Conservation (phyloP, 768 basidiomycete species). For the Leucocoprinus sp. region DNA sequence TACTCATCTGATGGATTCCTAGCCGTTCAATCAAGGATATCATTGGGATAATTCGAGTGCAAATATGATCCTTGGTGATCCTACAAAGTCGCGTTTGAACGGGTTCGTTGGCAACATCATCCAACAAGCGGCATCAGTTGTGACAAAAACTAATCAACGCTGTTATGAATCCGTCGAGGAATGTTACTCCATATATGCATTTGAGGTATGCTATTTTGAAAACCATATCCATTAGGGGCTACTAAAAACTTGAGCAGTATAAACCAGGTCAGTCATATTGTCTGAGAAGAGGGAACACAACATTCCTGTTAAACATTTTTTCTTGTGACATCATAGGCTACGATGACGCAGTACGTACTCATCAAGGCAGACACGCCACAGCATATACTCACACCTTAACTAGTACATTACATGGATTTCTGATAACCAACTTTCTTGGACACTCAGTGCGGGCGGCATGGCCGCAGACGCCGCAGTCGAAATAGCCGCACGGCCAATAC, state of each 20-base stretch:
- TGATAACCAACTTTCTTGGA: constrained; percentile 61
- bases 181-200: constrained; percentile 70
- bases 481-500: constrained; percentile 56
- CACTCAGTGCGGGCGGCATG: constrained; percentile 57
- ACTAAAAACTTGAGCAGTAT: constrained; percentile 21
- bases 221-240: constrained; percentile 1
- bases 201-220: constrained; percentile 39
- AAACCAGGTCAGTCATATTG: constrained; percentile 22
- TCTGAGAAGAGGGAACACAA: background rate
- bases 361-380: background rate
- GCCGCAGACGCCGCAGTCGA: constrained; percentile 47
- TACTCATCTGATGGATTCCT: background rate
- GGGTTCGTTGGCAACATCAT: constrained; percentile 57
- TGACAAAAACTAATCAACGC: constrained; percentile 55
- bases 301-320: background rate
- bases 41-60: constrained; percentile 51
- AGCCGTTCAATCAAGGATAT: constrained; percentile 72
- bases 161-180: constrained; percentile 54
- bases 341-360: constrained; percentile 45
- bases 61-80: constrained; percentile 48
- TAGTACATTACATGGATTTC: constrained; percentile 81
- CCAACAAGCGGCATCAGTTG: constrained; percentile 72
- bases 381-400: background rate
- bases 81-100: constrained; percentile 47
- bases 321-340: constrained; percentile 32